A percentile compares a stretch with the other conserved stretches of the same genome.
These are phyloP conservation scores for Ceratobasidium sp. DNA, from an alignment of 1,284 basidiomycete species.

Conservation along the genomic window DNA sequence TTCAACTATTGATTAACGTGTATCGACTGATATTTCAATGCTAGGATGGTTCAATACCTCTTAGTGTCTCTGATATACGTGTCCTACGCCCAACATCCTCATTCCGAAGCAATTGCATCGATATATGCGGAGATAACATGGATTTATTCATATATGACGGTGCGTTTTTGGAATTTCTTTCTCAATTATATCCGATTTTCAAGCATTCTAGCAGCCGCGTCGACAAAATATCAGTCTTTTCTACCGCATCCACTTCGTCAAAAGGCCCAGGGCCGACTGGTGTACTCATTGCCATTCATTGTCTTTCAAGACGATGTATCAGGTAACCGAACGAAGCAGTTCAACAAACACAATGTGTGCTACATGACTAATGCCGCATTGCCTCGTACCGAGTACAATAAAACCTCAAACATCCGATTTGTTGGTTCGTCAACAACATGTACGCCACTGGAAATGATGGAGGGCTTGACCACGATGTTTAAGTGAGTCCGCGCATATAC, in stretches of 20 bases:
- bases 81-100: background rate
- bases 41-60: background rate
- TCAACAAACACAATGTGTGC: conserved; percentile 29
- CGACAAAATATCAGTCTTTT: background rate
- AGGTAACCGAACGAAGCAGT: conserved; percentile 37
- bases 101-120: conserved; percentile 3
- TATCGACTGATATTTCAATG: background rate
- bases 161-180: too few species aligned
- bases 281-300: conserved; percentile 37
- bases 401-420: conserved; percentile 16
- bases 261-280: conserved; percentile 1
- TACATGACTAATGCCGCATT: conserved; percentile 34
- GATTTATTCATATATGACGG: too few species aligned
- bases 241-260: conserved; percentile 30
- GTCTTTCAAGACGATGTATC: conserved; percentile 39
- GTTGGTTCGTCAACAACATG: conserved; percentile 22
- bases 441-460: conserved; percentile 38
- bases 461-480: too few species aligned
- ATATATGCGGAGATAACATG: too few species aligned
- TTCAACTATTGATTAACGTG: background rate
- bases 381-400: conserved; percentile 16
- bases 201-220: too few species aligned
- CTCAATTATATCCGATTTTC: background rate
- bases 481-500: too few species aligned
- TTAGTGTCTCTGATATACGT: background rate